These are phyloP conservation scores for Saturnispora bothae DNA, from an alignment of 805 yeast species.

Conservation along the genomic window DNA sequence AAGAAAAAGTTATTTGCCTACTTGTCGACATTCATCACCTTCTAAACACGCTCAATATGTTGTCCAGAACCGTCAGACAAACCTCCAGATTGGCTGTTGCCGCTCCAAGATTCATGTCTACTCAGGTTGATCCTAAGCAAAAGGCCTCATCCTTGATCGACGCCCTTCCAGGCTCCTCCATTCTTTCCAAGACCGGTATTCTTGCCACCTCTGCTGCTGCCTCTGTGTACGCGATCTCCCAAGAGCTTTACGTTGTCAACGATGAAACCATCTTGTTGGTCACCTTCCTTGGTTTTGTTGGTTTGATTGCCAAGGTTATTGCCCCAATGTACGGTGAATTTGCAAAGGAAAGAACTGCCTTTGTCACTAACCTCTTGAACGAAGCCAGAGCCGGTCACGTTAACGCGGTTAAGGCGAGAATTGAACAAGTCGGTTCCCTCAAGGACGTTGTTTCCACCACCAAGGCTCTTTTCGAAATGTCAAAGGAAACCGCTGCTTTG, in stretches of 20 bases:
- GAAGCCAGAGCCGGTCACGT: slow-evolving; percentile 86
- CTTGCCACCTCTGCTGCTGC: slow-evolving; percentile 94
- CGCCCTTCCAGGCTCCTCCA: slow-evolving; percentile 86
- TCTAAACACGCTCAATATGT: slow-evolving; percentile 5
- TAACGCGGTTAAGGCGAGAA: slow-evolving; percentile 86
- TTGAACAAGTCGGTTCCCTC: slow-evolving; percentile 75
- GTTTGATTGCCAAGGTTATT: slow-evolving; percentile 69
- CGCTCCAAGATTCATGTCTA: slow-evolving; percentile 56
- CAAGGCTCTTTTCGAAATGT: slow-evolving; percentile 81
- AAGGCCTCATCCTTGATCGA: slow-evolving; percentile 85
- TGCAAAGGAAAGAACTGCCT: slow-evolving; percentile 74
- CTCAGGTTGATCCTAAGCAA: slow-evolving; percentile 73
- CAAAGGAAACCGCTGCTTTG: slow-evolving; percentile 92
- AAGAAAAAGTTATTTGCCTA: background rate
- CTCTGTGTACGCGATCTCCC: slow-evolving; percentile 85
- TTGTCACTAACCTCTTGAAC: slow-evolving; percentile 48
- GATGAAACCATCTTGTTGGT: slow-evolving; percentile 83
- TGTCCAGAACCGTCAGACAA: slow-evolving; percentile 24
- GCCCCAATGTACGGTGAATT: slow-evolving; percentile 93
- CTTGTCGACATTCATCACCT: background rate
- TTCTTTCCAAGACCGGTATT: slow-evolving; percentile 86
- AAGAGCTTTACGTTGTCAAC: slow-evolving; percentile 84
- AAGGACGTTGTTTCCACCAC: slow-evolving; percentile 89
- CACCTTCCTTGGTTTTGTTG: slow-evolving; percentile 70
- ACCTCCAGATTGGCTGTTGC: slow-evolving; percentile 27